These are phyloP conservation scores for Solanum piurae DNA, from an alignment of 257 asterid genomes.

Conservation along the genomic window DNA sequence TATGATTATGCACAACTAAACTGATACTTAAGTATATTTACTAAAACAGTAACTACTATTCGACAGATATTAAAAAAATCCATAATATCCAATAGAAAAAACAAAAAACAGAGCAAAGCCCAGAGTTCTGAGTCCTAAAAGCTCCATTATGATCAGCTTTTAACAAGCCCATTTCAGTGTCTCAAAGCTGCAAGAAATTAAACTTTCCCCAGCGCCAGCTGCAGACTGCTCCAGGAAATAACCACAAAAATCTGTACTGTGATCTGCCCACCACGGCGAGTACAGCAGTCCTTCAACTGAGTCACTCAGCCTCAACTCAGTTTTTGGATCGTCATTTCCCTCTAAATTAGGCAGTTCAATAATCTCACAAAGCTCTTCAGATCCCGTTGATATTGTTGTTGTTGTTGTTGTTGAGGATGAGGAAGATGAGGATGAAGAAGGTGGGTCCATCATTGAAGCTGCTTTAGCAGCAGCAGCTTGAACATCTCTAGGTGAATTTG, in stretches of 20 bases:
- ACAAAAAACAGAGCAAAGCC: not conserved
- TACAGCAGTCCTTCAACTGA: not conserved
- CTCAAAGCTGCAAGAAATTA: not conserved
- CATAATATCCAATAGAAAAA: not conserved
- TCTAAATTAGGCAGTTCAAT: not conserved
- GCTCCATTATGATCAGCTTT: not conserved
- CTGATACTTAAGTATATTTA: not conserved
- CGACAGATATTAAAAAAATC: not conserved
- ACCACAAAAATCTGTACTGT: not conserved
- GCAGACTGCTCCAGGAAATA: not conserved
- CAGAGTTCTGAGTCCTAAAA: not conserved
- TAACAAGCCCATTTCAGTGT: not conserved
- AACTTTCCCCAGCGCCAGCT: not conserved
- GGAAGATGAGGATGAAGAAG: not conserved
- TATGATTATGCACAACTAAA: not conserved
- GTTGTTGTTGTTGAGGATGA: not conserved
- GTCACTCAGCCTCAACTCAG: not conserved
- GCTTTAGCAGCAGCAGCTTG: slow-evolving; percentile 2
- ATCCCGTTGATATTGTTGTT: not conserved
- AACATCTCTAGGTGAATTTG: not conserved
- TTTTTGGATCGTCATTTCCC: not conserved
- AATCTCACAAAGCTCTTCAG: not conserved
- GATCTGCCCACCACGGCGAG: not conserved
- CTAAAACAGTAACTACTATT: not conserved
- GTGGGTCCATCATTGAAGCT: not conserved